Percentiles rank a stretch among this genome's conserved stretches.
These are phyloP conservation scores for Debaryomyces psychrophilus DNA, from an alignment of 1,139 yeast genomes.

Conservation along the genomic window DNA sequence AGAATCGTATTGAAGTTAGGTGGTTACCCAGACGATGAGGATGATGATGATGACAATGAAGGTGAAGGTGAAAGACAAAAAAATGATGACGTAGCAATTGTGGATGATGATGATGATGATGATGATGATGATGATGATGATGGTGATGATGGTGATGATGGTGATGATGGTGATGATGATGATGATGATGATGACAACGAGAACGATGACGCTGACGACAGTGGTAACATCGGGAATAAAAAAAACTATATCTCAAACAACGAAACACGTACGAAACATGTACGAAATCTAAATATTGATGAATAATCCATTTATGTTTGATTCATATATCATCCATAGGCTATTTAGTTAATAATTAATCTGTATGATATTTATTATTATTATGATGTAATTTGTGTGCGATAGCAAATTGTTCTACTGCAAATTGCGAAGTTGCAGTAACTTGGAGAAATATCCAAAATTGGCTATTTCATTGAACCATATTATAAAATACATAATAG, in stretches of 20 bases:
- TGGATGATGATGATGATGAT: constrained; percentile 34
- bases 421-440: background rate
- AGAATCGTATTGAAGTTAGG: constrained; percentile 81
- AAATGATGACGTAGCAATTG: constrained; percentile 26
- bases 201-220: constrained; percentile 10
- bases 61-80: constrained; percentile 38
- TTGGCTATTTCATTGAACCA: no score
- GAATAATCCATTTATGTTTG: background rate
- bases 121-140: constrained; percentile 51
- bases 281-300: constrained; percentile 4
- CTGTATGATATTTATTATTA: background rate
- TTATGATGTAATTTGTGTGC: background rate
- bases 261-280: background rate
- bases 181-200: constrained; percentile 39
- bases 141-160: constrained; percentile 49
- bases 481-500: no score
- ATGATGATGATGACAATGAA: constrained; percentile 72
- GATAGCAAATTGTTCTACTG: background rate
- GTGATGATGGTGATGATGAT: constrained; percentile 45
- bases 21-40: constrained; percentile 87
- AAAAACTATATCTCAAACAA: background rate
- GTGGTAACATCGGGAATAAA: constrained; percentile 7
- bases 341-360: background rate
- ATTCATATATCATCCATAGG: background rate
- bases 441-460: background rate